Evolutionary conservation across 306 rosid genomes (phyloP), one percentile per base, ranked within the genome.

Genomic region (Ziziphus jujuba): DNA sequence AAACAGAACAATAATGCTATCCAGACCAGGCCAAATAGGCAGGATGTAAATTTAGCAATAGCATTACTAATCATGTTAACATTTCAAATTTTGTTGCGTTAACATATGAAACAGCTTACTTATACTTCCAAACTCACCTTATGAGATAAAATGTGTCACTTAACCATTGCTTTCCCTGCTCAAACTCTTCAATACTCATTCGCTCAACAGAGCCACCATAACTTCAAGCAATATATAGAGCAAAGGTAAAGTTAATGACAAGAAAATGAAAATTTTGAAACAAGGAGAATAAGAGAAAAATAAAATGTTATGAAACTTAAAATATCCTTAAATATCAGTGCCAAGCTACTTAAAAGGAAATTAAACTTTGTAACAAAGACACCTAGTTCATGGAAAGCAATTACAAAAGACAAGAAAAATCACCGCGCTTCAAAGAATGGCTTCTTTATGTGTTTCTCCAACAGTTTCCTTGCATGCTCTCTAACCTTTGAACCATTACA

Each of bases 391-490:
- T 40, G 45, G 10, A 40, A 12, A 71, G 36, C 34, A 24, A 43
- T 56, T 38, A 52, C 23, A 44, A 53, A 75, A 20, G 33, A 70
- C 19, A 52, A 43, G 45, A 9, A 40, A 40, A 40, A 90, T 75
- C 72, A 90, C 99, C 95, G 91, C 11, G 56, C 79, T 52, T 75
- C 58, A 75, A 90, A 88, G 82, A 93, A 93, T 64, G 99, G 99
- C 84, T 90, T 88, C 84, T 66, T 85, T 65, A 86, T 17, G 71
- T 77, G 76, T 76, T 88, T 90, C 84, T 93, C 99, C 83, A 93
- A 75, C 63, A 93, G 87, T 77, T 93, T 93, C 47, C 99, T 85
- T 45, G 92, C 99, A 82, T 90, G 99, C 71, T 90, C 97, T 69
- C 97, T 72, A 73, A 88, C 99, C 99, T 90, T 55, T 52, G 59